Conservation (phyloP, 108 stramenopile genomes). For the Stephanodiscus triporus region DNA sequence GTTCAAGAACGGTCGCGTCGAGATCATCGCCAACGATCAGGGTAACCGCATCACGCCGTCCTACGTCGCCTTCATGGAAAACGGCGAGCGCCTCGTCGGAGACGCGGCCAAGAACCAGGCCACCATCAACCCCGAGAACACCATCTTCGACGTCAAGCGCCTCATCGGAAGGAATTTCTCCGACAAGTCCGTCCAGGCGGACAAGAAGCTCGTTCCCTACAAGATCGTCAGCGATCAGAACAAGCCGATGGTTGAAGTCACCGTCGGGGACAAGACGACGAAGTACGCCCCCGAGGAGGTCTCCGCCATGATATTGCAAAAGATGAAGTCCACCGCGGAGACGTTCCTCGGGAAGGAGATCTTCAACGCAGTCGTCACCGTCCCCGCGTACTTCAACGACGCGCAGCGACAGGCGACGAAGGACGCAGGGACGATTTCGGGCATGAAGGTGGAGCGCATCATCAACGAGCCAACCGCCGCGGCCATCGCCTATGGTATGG, state of each 20-base stretch:
- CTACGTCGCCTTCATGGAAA: constrained; percentile 93
- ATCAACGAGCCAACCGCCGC: constrained; percentile 99
- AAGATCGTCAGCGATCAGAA: constrained; percentile 86
- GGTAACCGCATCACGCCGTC: constrained; percentile 99
- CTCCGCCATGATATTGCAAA: constrained; percentile 88
- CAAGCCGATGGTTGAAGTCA: constrained; percentile 81
- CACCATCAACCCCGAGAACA: constrained; percentile 96
- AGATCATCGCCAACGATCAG: constrained; percentile 98
- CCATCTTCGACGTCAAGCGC: constrained; percentile 99
- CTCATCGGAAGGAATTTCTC: constrained; percentile 95
- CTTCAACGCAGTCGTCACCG: constrained; percentile 95
- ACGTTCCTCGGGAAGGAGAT: constrained; percentile 84
- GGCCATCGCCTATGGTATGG: constrained; percentile 97
- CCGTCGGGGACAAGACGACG: constrained; percentile 56
- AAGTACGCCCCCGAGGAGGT: constrained; percentile 89
- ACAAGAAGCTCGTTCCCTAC: constrained; percentile 98
- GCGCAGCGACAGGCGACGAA: constrained; percentile 98
- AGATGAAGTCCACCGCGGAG: constrained; percentile 92
- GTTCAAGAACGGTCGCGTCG: constrained; percentile 97
- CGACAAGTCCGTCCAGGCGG: constrained; percentile 95
- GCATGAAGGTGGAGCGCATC: constrained; percentile 93
- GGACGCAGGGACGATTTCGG: constrained; percentile 95
- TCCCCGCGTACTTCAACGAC: constrained; percentile 98
- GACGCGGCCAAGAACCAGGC: constrained; percentile 99
- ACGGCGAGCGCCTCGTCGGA: constrained; percentile 94